Percentiles rank a stretch among this genome's conserved stretches.
Evolutionary conservation across 176 grass and related monocot species (phyloP).

Genomic region (Pharus latifolius): DNA sequence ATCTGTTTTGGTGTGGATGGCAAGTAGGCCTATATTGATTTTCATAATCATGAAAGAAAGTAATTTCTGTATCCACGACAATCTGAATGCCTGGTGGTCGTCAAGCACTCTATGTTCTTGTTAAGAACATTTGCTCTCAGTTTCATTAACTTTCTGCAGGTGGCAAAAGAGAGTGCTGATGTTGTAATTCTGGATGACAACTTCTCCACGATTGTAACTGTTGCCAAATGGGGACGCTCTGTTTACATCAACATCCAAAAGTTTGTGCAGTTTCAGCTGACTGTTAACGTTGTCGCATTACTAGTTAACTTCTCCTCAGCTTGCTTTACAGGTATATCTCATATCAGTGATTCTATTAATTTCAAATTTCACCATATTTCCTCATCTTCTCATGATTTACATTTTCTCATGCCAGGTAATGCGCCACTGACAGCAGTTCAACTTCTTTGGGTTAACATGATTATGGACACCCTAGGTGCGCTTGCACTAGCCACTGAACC

Average conservation of each 20-base stretch:
- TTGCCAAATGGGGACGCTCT: constrained; percentile 88
- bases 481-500: constrained; percentile 89
- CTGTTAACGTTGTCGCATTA: constrained; percentile 76
- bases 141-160: constrained; percentile 32
- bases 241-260: constrained; percentile 94
- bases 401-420: constrained; percentile 37
- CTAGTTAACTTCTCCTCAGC: constrained; percentile 81
- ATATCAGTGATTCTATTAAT: neutral
- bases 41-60: neutral
- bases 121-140: neutral
- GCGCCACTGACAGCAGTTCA: constrained; percentile 84
- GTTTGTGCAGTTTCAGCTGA: constrained; percentile 92
- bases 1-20: neutral
- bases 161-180: constrained; percentile 93
- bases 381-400: neutral
- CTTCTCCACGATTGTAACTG: constrained; percentile 84
- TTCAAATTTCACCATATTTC: neutral
- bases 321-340: constrained; percentile 60
- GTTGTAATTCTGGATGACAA: constrained; percentile 92
- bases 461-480: constrained; percentile 94
- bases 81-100: neutral
- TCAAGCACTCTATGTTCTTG: neutral
- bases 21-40: too few species aligned
- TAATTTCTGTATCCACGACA: neutral
- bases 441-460: constrained; percentile 98